Conservation (phyloP, 2,329 filamentous ascomycete genomes). For the Diaporthe batatas region DNA sequence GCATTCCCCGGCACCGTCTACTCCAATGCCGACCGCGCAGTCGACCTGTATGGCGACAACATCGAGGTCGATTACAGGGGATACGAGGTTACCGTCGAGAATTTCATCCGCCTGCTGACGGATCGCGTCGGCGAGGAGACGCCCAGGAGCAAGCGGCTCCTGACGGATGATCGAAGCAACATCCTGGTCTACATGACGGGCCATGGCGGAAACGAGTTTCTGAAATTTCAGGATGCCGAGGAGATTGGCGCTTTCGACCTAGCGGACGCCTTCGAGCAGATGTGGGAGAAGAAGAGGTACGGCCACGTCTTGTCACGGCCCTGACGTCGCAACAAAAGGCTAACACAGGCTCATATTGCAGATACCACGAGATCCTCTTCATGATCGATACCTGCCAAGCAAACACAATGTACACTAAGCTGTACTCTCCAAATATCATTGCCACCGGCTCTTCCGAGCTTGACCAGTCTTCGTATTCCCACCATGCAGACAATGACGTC, state of each 20-base stretch:
- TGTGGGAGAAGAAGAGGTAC: conserved; percentile 99
- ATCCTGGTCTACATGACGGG: conserved; percentile 99
- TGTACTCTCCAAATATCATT: conserved; percentile 98
- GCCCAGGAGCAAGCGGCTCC: conserved; percentile 90
- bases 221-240: conserved; percentile 98
- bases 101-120: conserved; percentile 95
- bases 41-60: conserved; percentile 97
- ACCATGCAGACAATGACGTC: conserved; percentile 98
- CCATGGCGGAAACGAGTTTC: conserved; percentile 95
- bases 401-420: conserved; percentile 98
- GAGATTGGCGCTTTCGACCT: conserved; percentile 97
- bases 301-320: conserved; percentile 37
- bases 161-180: conserved; percentile 96
- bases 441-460: conserved; percentile 97
- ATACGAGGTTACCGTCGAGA: conserved; percentile 98
- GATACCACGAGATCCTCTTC: conserved; percentile 97
- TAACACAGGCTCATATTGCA: conserved; percentile 49
- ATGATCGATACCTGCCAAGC: conserved; percentile 99
- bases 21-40: conserved; percentile 95
- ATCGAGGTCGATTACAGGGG: conserved; percentile 99
- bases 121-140: conserved; percentile 96
- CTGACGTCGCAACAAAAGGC: neutral
- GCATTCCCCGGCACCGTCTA: conserved; percentile 98
- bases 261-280: conserved; percentile 97
- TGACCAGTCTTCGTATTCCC: conserved; percentile 95